Conservation (phyloP, 148 eudicot species). For the Vaccinium macrocarpon region DNA sequence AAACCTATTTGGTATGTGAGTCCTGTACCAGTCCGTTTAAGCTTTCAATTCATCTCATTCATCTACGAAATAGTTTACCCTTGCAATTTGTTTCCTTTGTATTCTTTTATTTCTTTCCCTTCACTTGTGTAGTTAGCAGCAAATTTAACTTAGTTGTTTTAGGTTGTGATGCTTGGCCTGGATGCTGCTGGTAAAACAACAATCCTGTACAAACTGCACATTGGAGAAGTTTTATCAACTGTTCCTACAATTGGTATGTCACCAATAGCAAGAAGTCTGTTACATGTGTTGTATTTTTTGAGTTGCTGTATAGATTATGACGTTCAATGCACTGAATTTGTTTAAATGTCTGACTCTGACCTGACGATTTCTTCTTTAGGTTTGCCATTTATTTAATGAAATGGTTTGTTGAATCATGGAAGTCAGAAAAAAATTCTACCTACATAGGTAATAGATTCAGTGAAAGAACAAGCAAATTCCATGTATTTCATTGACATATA, state of each 20-base stretch:
- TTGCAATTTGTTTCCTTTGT: background rate
- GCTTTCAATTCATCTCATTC: background rate
- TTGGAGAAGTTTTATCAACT: slow-evolving; percentile 95
- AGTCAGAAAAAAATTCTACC: background rate
- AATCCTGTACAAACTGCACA: slow-evolving; percentile 93
- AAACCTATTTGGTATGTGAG: background rate
- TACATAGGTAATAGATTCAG: background rate
- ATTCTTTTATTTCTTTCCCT: background rate
- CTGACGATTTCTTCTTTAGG: background rate
- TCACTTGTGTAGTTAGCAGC: background rate
- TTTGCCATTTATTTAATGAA: background rate
- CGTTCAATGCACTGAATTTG: background rate
- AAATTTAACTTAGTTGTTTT: slow-evolving; percentile 21
- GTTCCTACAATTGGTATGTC: slow-evolving; percentile 95
- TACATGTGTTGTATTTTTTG: background rate
- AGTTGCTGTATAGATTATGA: background rate
- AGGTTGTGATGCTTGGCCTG: slow-evolving; percentile 99
- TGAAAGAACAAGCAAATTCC: background rate
- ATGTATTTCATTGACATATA: background rate
- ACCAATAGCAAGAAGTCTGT: background rate
- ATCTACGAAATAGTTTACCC: background rate
- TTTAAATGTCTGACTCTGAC: background rate
- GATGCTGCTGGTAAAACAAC: slow-evolving; percentile 99
- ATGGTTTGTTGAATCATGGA: background rate
- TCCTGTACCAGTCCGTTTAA: background rate